These are phyloP conservation scores for Lentinula sp. DNA, from an alignment of 768 basidiomycete genomes.

Conservation along the genomic window DNA sequence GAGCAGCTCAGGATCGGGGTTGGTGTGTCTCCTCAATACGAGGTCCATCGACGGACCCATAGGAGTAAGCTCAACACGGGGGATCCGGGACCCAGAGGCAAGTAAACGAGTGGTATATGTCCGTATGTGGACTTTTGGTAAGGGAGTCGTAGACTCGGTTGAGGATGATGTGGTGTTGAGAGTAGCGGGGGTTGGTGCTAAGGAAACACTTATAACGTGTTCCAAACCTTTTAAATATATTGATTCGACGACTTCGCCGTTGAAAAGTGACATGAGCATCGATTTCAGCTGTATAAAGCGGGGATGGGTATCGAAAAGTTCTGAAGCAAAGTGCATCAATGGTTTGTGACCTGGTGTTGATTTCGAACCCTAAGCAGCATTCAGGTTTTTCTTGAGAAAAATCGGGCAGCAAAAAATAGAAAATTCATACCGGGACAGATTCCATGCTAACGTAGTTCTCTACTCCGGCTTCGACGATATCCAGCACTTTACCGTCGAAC, in stretches of 20 bases:
- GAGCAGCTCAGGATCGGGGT: conserved; percentile 72
- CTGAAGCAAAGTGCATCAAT: conserved; percentile 92
- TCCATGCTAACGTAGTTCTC: conserved; percentile 75
- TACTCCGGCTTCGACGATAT: conserved; percentile 94
- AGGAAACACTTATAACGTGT: conserved; percentile 79
- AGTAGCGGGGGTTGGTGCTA: conserved; percentile 56
- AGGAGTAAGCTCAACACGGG: conserved; percentile 74
- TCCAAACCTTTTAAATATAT: conserved; percentile 83
- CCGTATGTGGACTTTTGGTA: conserved; percentile 87
- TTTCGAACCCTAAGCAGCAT: conserved; percentile 66
- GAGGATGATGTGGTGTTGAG: conserved; percentile 37
- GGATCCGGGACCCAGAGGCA: conserved; percentile 64
- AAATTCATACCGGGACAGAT: conserved; percentile 67
- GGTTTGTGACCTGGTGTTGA: conserved; percentile 87
- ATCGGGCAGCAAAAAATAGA: not conserved
- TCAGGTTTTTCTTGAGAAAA: not conserved
- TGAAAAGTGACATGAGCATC: conserved; percentile 85
- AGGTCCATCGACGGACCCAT: conserved; percentile 94
- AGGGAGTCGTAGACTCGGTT: conserved; percentile 32
- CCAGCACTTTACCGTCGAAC: conserved; percentile 80
- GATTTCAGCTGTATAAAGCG: conserved; percentile 91
- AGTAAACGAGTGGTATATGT: conserved; percentile 71
- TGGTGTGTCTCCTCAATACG: conserved; percentile 63
- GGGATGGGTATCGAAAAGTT: conserved; percentile 92
- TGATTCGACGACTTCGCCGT: conserved; percentile 77